Percentiles rank a stretch among this genome's conserved stretches.
Conservation (phyloP, 2,329 filamentous ascomycete genomes). For the Madurella mycetomatis region DNA sequence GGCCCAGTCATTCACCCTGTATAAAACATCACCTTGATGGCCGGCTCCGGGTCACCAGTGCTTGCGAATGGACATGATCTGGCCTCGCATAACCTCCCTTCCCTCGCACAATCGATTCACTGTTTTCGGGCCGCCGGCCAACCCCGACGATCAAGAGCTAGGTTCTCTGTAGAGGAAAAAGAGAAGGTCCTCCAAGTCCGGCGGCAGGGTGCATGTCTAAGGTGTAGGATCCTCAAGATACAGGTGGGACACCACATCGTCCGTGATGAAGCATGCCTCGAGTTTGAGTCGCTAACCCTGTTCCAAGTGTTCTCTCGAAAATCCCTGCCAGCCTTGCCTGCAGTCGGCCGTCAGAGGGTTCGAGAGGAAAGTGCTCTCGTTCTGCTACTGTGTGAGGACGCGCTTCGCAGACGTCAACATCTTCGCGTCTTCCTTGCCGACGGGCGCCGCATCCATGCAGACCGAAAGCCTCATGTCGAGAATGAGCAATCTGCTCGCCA, state of each 20-base stretch:
- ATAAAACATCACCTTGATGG: slow-evolving; percentile 4
- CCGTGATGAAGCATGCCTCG: not conserved
- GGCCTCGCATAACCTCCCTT: not conserved
- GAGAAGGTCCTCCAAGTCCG: slow-evolving; percentile 26
- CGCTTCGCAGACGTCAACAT: slow-evolving; percentile 30
- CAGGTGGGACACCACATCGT: slow-evolving; percentile 21
- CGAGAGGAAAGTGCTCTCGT: slow-evolving; percentile 28
- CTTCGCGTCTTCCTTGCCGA: slow-evolving; percentile 14
- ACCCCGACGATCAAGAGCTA: slow-evolving; percentile 12
- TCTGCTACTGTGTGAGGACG: slow-evolving; percentile 30
- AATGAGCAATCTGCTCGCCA: slow-evolving; percentile 22
- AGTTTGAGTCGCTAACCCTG: not conserved
- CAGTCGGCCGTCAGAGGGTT: slow-evolving; percentile 27
- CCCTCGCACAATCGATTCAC: slow-evolving; percentile 15
- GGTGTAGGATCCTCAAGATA: slow-evolving; percentile 30
- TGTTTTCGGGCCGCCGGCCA: slow-evolving; percentile 14
- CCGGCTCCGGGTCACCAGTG: not conserved
- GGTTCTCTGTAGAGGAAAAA: slow-evolving; percentile 23
- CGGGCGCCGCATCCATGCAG: slow-evolving; percentile 16
- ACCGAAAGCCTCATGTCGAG: slow-evolving; percentile 19
- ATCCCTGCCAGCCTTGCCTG: slow-evolving; percentile 28
- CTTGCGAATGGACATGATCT: not conserved
- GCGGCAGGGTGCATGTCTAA: slow-evolving; percentile 28
- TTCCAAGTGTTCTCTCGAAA: slow-evolving; percentile 27
- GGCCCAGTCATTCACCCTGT: not conserved